Percentiles rank a stretch among this genome's conserved stretches.
These are phyloP conservation scores for Suhomyces tanzawaensis DNA, from an alignment of 805 yeast genomes.

Conservation along the genomic window DNA sequence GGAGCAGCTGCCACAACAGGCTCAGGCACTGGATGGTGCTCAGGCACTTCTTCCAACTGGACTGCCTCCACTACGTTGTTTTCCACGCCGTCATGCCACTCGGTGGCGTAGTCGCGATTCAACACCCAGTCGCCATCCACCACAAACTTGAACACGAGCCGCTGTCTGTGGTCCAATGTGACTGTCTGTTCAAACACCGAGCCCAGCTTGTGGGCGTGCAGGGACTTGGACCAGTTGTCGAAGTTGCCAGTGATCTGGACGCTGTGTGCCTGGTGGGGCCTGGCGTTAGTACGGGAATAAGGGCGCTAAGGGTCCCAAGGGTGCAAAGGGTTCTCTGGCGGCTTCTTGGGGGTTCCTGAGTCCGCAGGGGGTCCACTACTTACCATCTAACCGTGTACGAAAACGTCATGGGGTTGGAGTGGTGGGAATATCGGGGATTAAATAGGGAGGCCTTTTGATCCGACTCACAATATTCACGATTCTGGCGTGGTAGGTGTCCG, in stretches of 20 bases:
- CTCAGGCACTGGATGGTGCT: too few species aligned
- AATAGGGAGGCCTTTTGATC: too few species aligned
- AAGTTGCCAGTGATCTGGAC: slow-evolving; percentile 41
- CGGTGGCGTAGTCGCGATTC: slow-evolving; percentile 20
- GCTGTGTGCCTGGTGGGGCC: slow-evolving; percentile 13
- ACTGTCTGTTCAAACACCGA: slow-evolving; percentile 22
- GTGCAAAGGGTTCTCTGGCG: too few species aligned
- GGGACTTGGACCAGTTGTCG: slow-evolving; percentile 35
- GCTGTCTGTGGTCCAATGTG: slow-evolving; percentile 18
- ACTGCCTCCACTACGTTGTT: slow-evolving; percentile 24
- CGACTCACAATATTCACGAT: too few species aligned
- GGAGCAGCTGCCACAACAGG: background rate
- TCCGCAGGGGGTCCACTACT: slow-evolving; percentile 4
- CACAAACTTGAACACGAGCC: slow-evolving; percentile 38
- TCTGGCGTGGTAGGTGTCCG: too few species aligned
- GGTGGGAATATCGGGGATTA: too few species aligned
- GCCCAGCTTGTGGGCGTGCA: slow-evolving; percentile 16
- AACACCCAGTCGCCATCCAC: slow-evolving; percentile 33
- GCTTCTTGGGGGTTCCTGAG: too few species aligned
- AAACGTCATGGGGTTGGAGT: slow-evolving; percentile 9
- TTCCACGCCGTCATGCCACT: slow-evolving; percentile 32
- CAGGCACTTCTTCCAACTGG: background rate
- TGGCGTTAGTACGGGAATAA: slow-evolving; percentile 9
- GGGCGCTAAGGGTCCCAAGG: too few species aligned
- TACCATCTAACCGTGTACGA: slow-evolving; percentile 10